phyloP scores from a whole-genome alignment of 2,329 filamentous ascomycete genomes.

The Boeremia exigua region DNA sequence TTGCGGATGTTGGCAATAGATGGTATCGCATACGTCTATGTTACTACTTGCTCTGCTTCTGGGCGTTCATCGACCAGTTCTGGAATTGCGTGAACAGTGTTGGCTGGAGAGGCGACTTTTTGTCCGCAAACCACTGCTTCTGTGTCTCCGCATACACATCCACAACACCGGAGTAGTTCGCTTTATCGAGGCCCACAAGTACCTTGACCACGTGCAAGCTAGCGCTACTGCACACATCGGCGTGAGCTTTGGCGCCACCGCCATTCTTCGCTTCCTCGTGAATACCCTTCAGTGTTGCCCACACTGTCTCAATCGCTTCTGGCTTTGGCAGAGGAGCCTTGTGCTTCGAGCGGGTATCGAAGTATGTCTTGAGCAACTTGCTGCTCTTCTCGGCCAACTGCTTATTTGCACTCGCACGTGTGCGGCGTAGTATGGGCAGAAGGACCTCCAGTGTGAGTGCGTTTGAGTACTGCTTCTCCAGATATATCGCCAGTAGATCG shows the following conservation, averaged over 20 bases:
- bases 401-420: slow-evolving; percentile 78
- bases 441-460: slow-evolving; percentile 72
- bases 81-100: slow-evolving; percentile 56
- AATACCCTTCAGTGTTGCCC: slow-evolving; percentile 68
- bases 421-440: slow-evolving; percentile 76
- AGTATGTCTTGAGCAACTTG: slow-evolving; percentile 74
- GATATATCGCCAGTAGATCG: slow-evolving; percentile 83
- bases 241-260: slow-evolving; percentile 71
- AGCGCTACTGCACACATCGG: slow-evolving; percentile 74
- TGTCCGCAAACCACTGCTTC: slow-evolving; percentile 52
- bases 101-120: slow-evolving; percentile 50
- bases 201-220: slow-evolving; percentile 71
- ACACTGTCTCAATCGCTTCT: slow-evolving; percentile 53
- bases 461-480: slow-evolving; percentile 77
- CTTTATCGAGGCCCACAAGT: slow-evolving; percentile 58
- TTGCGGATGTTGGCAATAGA: too few relatives aligned
- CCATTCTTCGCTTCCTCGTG: slow-evolving; percentile 71
- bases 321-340: slow-evolving; percentile 54
- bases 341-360: slow-evolving; percentile 64
- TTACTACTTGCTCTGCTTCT: slow-evolving; percentile 33
- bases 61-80: slow-evolving; percentile 49
- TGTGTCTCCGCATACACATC: slow-evolving; percentile 53
- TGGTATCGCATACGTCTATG: too few relatives aligned
- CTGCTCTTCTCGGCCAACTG: slow-evolving; percentile 75
- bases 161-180: slow-evolving; percentile 47